Evolutionary conservation across 2,329 filamentous ascomycete genomes (phyloP).

Genomic region (Talaromyces amestolkiae): DNA sequence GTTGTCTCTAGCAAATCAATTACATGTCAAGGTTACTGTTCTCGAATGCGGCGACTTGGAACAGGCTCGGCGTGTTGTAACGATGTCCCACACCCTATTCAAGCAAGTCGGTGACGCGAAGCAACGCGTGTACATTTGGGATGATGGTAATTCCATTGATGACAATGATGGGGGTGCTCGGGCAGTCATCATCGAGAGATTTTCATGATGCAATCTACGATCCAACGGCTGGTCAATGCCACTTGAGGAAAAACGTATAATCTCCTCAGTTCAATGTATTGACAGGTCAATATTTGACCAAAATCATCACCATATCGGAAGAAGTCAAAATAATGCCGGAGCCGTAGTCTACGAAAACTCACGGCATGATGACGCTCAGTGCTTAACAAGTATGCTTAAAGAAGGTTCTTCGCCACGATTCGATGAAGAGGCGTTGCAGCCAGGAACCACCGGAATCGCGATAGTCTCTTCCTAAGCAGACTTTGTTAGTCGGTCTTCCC

Average conservation of each 20-base stretch:
- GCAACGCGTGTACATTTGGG: slow-evolving; percentile 9
- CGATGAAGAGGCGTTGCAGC: background rate
- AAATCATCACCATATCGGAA: background rate
- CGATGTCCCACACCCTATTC: slow-evolving; percentile 12
- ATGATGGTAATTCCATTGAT: slow-evolving; percentile 5
- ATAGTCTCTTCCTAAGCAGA: background rate
- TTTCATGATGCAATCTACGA: background rate
- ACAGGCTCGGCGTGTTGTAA: slow-evolving; percentile 34
- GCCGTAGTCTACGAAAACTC: background rate
- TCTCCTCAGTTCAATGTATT: background rate
- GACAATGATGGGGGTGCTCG: slow-evolving; percentile 14
- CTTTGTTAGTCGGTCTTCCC: background rate
- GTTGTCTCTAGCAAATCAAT: slow-evolving; percentile 26
- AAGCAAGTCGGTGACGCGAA: background rate
- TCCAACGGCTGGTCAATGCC: background rate
- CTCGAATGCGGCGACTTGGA: slow-evolving; percentile 38
- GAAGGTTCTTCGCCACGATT: background rate
- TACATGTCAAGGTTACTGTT: slow-evolving; percentile 31
- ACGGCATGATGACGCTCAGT: background rate
- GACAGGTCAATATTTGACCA: background rate
- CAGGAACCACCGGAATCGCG: background rate
- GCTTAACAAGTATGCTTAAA: background rate
- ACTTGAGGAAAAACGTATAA: background rate
- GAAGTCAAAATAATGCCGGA: background rate
- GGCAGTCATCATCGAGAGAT: slow-evolving; percentile 15